Evolutionary conservation across 208 protist genomes (phyloP).

Genomic region (Leishmania martiniquensis): DNA sequence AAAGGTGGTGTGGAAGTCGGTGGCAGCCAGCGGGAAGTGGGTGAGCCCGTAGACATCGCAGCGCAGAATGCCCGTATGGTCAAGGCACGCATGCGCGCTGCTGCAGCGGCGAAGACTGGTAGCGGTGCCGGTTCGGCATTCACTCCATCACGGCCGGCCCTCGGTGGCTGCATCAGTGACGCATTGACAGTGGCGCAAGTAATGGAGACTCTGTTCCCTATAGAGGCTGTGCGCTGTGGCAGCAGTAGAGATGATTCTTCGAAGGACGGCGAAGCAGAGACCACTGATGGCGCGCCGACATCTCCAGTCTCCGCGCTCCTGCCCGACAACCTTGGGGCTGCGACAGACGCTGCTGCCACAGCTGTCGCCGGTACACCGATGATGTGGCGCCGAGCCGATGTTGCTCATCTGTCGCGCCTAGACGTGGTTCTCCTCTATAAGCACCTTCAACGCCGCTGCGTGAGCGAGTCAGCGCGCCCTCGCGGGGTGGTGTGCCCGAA

Average conservation of each 20-base stretch:
- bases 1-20: background rate
- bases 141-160: background rate
- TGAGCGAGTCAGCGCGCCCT: conserved; percentile 62
- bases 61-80: conserved; percentile 2
- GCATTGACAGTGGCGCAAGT: conserved; percentile 27
- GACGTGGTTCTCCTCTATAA: conserved; percentile 79
- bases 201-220: conserved; percentile 25
- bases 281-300: background rate
- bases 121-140: background rate
- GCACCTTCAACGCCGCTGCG: conserved; percentile 69
- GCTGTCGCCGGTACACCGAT: background rate
- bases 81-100: background rate
- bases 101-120: conserved; percentile 1
- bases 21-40: background rate
- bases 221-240: background rate
- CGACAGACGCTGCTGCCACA: background rate
- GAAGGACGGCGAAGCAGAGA: background rate
- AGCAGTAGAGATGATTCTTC: background rate
- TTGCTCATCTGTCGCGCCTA: conserved; percentile 63
- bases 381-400: conserved; percentile 25
- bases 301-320: background rate
- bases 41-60: background rate
- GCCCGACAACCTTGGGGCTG: background rate
- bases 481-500: conserved; percentile 70
- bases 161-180: background rate